A percentile compares a stretch with the other conserved stretches of the same genome.
Conservation (phyloP, 371 early-diverging fungal species). For the Mucor saturninus region DNA sequence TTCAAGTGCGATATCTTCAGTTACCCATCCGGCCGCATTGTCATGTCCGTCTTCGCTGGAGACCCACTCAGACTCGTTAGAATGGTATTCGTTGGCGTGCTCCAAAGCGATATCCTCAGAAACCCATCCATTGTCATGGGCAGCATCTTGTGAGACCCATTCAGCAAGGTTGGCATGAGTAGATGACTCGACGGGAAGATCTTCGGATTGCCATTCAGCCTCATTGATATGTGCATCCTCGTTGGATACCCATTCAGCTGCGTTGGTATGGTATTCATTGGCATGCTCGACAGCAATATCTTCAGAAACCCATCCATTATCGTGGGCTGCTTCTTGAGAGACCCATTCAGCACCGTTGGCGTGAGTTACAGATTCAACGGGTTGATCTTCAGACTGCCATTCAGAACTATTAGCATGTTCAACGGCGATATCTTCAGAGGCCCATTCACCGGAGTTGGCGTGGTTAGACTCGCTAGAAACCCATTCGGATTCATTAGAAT, state of each 20-base stretch:
- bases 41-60: conserved; percentile 5
- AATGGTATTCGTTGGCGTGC: background rate
- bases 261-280: conserved; percentile 15
- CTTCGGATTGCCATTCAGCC: conserved; percentile 10
- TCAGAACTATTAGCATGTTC: background rate
- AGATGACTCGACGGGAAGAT: background rate
- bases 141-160: conserved; percentile 15
- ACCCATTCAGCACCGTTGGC: conserved; percentile 10
- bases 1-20: conserved; percentile 14
- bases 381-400: conserved; percentile 20
- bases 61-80: conserved; percentile 24
- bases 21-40: conserved; percentile 19
- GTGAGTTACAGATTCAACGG: conserved; percentile 4
- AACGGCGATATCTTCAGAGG: conserved; percentile 10
- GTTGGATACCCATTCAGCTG: conserved; percentile 21
- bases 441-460: conserved; percentile 7
- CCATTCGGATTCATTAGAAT: conserved; percentile 14
- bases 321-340: background rate
- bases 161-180: conserved; percentile 11
- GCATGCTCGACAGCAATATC: conserved; percentile 5
- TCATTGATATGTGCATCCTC: conserved; percentile 7
- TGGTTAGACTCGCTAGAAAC: conserved; percentile 4
- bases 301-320: conserved; percentile 15
- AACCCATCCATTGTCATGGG: conserved; percentile 10
- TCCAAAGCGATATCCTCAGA: background rate